Percentiles rank a stretch among this genome's conserved stretches.
Evolutionary conservation across 2,329 filamentous ascomycete genomes (phyloP).

Genomic region (Aschersonia sp.): DNA sequence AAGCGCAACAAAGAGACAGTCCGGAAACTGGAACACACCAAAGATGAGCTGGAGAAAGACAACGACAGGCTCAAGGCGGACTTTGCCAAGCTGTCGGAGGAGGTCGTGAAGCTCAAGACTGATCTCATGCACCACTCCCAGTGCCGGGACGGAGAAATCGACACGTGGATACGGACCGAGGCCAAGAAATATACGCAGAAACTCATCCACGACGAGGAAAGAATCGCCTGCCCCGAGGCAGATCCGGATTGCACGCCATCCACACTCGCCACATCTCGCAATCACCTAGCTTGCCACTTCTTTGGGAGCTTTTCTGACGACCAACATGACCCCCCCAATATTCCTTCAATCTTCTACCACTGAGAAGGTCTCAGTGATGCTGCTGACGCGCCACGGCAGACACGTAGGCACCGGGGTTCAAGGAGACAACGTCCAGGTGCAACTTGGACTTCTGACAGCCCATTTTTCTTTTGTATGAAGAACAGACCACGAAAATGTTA

Average conservation of each 20-base stretch:
- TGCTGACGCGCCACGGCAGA: too few relatives aligned
- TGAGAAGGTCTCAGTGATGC: too few relatives aligned
- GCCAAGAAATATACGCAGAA: neutral
- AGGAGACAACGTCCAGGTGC: too few relatives aligned
- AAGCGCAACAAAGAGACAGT: neutral
- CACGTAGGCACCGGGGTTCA: too few relatives aligned
- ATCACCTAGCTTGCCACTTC: too few relatives aligned
- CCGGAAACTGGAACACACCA: neutral
- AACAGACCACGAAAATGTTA: too few relatives aligned
- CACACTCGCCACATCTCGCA: neutral
- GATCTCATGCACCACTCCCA: conserved; percentile 1
- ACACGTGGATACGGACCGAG: conserved; percentile 1
- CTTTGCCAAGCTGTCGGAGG: neutral
- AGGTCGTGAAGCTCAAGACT: conserved; percentile 2
- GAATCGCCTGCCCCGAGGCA: neutral
- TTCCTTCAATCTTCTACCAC: too few relatives aligned
- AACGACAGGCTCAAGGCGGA: neutral
- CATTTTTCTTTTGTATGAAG: too few relatives aligned
- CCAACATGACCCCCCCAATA: too few relatives aligned
- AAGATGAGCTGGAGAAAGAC: conserved; percentile 1
- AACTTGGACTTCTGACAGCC: too few relatives aligned
- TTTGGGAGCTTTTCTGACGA: too few relatives aligned
- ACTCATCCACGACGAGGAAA: neutral
- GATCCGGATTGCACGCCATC: neutral
- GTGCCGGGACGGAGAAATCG: conserved; percentile 1